Evolutionary conservation across 257 asterid species (phyloP), one percentile per base, ranked within the genome.

Genomic region (Fraxinus anomala): DNA sequence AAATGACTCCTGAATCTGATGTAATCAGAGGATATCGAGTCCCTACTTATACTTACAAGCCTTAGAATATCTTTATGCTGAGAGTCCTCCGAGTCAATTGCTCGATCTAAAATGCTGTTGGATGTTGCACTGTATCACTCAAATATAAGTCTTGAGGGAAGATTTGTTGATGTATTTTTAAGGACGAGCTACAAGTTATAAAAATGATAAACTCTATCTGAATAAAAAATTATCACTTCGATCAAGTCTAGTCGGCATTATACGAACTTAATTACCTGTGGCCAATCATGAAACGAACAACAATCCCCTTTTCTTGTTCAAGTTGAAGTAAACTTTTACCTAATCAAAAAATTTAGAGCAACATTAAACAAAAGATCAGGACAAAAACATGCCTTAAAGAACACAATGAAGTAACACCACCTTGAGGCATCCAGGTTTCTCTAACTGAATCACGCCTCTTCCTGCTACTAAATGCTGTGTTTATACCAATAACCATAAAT

Each of bases 361-460:
- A 39, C 5, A 39, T 24, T 59, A 59, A 67, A 34, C 39, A 63
- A 21, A 68, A 8, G 5, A 1, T 9, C 31, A 56, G 16, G 11
- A 71, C n/a, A 37, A 54, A 44, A 9, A 19, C 6, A 68, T 23
- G 1, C 13, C 47, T 19, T 13, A 59, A 72, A 76, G 49, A 70
- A 17, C 66, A 68, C 21, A 30, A 17, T 39, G 23, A 17, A 17
- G 19, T 9, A 42, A 69, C 30, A 33, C 33, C 4, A 90, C 97
- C 97, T 89, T 81, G 90, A 54, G 94, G 97, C 94, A 91, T 86
- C 97, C 97, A 92, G 14, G 97, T 92, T 70, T 89, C 91, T 74
- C 97, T 84, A 76, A 92, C 74, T 6, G 97, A 91, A 89, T 91
- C 97, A 13, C 97, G 96, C 78, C 97, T 91, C 88, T 83, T 91